Conservation (phyloP, 257 asterid species). For the Capsicum rhomboideum region DNA sequence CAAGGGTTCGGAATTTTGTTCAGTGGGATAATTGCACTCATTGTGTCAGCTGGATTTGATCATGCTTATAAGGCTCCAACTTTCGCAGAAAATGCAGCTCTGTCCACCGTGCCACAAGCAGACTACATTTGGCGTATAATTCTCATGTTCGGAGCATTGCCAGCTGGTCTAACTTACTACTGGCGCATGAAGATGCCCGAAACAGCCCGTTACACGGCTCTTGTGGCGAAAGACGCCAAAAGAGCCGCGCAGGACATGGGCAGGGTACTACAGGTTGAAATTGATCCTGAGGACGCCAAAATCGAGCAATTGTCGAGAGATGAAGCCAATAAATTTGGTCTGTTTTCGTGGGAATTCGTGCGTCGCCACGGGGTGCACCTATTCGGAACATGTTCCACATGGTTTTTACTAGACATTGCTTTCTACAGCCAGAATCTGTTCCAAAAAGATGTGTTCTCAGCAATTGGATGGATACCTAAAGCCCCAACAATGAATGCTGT, state of each 20-base stretch:
- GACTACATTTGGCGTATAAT: constrained; percentile 24
- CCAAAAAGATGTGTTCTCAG: not conserved
- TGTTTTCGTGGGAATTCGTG: constrained; percentile 11
- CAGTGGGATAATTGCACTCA: constrained; percentile 11
- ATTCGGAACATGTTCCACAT: constrained; percentile 12
- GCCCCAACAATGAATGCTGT: constrained; percentile 21
- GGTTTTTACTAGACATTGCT: constrained; percentile 16
- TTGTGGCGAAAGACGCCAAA: constrained; percentile 12
- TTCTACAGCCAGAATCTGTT: not conserved
- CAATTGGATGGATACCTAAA: not conserved
- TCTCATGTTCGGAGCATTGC: constrained; percentile 17
- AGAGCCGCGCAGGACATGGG: constrained; percentile 19
- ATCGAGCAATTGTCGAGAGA: not conserved
- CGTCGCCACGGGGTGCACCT: constrained; percentile 14
- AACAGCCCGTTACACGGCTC: constrained; percentile 17
- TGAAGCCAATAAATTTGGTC: not conserved
- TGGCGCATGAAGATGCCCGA: constrained; percentile 26
- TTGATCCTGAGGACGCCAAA: not conserved
- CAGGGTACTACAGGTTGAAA: constrained; percentile 13
- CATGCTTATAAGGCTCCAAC: not conserved
- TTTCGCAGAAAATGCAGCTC: not conserved
- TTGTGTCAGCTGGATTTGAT: not conserved
- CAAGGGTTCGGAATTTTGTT: constrained; percentile 19
- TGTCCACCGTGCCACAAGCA: constrained; percentile 10
- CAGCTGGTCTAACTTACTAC: constrained; percentile 14